phyloP scores from a whole-genome alignment of 305 asterid genomes.

The Solanum hybrid region DNA sequence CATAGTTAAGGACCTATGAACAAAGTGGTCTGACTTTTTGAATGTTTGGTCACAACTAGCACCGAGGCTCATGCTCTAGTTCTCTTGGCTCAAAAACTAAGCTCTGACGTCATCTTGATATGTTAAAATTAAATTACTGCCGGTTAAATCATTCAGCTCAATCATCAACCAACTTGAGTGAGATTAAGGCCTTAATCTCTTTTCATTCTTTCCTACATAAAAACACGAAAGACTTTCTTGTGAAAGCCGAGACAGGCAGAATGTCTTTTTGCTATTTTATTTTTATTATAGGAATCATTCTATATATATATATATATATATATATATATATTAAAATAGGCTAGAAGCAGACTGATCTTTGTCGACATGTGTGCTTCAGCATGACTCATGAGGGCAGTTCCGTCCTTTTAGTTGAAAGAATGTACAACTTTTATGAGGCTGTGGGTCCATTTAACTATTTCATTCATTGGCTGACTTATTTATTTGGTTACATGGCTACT shows the following conservation, averaged over 20 bases:
- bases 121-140: neutral
- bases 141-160: neutral
- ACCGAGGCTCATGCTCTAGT: neutral
- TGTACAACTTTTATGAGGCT: neutral
- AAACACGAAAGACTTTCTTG: neutral
- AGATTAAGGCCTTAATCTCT: neutral
- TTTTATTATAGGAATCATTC: neutral
- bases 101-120: neutral
- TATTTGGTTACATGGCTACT: neutral
- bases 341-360: neutral
- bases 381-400: neutral
- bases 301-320: neutral
- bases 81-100: neutral
- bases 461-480: neutral
- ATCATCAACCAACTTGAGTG: neutral
- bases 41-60: neutral
- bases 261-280: neutral
- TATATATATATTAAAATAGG: no score
- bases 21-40: neutral
- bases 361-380: neutral
- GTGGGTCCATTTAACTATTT: neutral
- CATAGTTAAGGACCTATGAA: neutral
- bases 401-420: neutral
- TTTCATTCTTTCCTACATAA: neutral
- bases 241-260: neutral